Conservation (phyloP, 345 rosid species). For the Citrus unshiu region DNA sequence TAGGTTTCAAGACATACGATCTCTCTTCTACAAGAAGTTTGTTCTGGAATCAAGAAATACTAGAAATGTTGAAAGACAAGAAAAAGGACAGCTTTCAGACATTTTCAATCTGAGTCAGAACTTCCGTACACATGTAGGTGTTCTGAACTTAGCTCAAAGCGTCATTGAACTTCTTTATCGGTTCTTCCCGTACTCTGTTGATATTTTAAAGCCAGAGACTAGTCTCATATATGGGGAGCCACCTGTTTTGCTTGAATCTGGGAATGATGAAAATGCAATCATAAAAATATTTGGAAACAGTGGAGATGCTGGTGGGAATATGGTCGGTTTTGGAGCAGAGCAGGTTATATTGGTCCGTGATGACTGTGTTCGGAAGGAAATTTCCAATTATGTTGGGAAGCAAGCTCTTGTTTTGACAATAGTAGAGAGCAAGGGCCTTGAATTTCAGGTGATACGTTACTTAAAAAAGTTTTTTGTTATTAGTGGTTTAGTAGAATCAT, state of each 20-base stretch:
- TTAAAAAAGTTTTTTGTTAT: neutral
- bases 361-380: constrained; percentile 29
- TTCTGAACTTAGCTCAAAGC: constrained; percentile 51
- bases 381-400: constrained; percentile 29
- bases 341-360: constrained; percentile 50
- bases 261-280: constrained; percentile 32
- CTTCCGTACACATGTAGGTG: constrained; percentile 51
- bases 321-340: constrained; percentile 51
- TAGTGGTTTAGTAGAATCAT: neutral
- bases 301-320: neutral
- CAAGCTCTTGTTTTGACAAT: constrained; percentile 49
- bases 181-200: constrained; percentile 38
- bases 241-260: constrained; percentile 39
- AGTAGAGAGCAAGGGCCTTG: constrained; percentile 49
- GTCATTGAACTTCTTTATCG: constrained; percentile 41
- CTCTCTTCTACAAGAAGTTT: constrained; percentile 45
- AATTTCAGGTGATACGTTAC: constrained; percentile 36
- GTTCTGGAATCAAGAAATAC: constrained; percentile 9
- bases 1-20: constrained; percentile 48
- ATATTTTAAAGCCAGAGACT: constrained; percentile 37
- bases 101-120: constrained; percentile 43
- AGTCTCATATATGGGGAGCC: constrained; percentile 46
- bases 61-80: constrained; percentile 3
- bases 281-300: constrained; percentile 37
- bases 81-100: constrained; percentile 32